Base-by-base conservation (phyloP, 805 yeast species). In the Clavispora asparagi region DNA sequence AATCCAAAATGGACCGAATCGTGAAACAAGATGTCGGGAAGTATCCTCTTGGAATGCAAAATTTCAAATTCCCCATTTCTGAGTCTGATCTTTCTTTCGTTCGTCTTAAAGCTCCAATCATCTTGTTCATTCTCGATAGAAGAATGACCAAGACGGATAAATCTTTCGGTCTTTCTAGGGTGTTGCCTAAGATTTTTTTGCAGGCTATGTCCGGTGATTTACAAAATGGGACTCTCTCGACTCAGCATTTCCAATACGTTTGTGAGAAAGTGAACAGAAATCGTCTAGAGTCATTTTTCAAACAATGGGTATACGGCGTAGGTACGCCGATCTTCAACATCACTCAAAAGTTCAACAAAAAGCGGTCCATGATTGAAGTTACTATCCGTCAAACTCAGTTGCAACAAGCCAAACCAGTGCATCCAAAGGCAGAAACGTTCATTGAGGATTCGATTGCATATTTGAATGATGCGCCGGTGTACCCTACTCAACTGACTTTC, bases 171-270 rank as follows among this genome's bases (percentile, higher is more conserved):
- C 71, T 94, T 49, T 81, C 91, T 3, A 79, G 99, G 51, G 97
- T 89, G 0, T 77, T 94, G 25, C 97, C 98, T 0, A 94, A 92
- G 56, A 71, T 94, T 25, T 88, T 92, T 52, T 67, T 94, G 31
- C 97, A 94, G 62, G 95, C 95, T 0, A 89, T 94, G 96, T 87
- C 96, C 7, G 96, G 95, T 14, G 99, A 94, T 57, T 69, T 94
- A 42, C 79, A 79, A 13, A 85, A 85, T 57, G 88, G 94, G 11
- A 76, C 82, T 13, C 63, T 92, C 25, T 83, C 95, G 7, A 83
- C 97, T 0, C 71, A 76, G 10, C 97, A 94, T 65, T 91, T 94
- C 59, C 95, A 87, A 56, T 84, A 87, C 54, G 85, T 90, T n/a
- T 91, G 97, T 64, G 99, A 94, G 61, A 86, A 90, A 55, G 97